Evolutionary conservation across 140 eudicot genomes (phyloP), one percentile per base, ranked within the genome.

Genomic region (Senecio squalidus): DNA sequence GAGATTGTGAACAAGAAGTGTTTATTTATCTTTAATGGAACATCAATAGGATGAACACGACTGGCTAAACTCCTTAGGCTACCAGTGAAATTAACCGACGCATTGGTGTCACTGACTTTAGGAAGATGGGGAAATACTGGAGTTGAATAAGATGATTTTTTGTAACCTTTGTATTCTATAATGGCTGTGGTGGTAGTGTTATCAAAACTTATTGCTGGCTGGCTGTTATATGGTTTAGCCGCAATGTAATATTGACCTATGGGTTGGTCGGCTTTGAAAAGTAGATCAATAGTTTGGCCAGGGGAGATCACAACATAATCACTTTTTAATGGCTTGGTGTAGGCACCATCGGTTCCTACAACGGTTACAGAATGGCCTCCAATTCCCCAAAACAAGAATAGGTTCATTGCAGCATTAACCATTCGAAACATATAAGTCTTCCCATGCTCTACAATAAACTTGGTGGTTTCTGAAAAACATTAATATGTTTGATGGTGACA

Each of bases 151-250:
- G 69, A 33, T 2, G 65, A 25, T 0, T 48, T 44, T 49, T 60
- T 54, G 46, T 61, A 61, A 55, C 74, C 81, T 49, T 28, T 53
- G 62, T 84, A 84, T 44, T 66, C 64, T 3, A 84, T 9, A 6
- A 81, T 56, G 1, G 83, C 81, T 2, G 85, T 84, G 47, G 89
- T 78, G 44, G 81, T 84, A 5, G 80, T 73, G 72, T 74, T 78
- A 44, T 74, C 81, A 11, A 77, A 84, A n/a, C 59, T 21, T 25
- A 68, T 73, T 0, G 7, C 8, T 5, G 67, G 69, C 3, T 61
- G 75, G 34, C 77, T 72, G 13, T 61, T 40, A 29, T 72, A 80
- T 33, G 77, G 78, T 52, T 48, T 61, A 21, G 85, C 89, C 4
- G 81, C 83, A 29, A 84, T 60, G 76, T 81, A 81, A 13, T 81